Conservation (phyloP, 2,329 filamentous ascomycete species). For the Falciphora oryzae region DNA sequence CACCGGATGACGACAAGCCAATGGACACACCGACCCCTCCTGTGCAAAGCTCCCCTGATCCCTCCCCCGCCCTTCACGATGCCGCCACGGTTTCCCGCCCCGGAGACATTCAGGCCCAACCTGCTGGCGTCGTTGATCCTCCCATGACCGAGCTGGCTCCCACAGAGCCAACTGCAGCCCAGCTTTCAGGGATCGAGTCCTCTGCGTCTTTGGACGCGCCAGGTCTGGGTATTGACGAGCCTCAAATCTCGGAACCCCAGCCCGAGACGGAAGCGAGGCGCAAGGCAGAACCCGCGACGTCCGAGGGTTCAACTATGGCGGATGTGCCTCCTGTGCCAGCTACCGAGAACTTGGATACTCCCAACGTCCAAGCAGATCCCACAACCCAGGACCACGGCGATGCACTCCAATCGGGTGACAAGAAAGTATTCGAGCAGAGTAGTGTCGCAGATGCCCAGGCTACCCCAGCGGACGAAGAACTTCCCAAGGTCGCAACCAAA, state of each 20-base stretch:
- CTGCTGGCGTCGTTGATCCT: background rate
- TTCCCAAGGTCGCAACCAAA: constrained; percentile 20
- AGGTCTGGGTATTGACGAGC: too few species aligned
- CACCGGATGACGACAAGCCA: background rate
- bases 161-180: background rate
- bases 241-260: too few species aligned
- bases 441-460: background rate
- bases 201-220: background rate
- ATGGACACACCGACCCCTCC: background rate
- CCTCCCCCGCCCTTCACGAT: background rate
- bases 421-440: background rate
- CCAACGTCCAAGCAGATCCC: background rate
- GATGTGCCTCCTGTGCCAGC: too few species aligned
- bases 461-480: constrained; percentile 12
- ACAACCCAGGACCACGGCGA: background rate
- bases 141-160: background rate
- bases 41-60: background rate
- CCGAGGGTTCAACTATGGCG: too few species aligned
- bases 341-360: too few species aligned
- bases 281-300: too few species aligned
- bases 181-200: background rate
- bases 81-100: too few species aligned
- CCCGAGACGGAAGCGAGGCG: too few species aligned
- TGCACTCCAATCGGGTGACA: background rate
- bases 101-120: background rate